Base-by-base conservation (phyloP, 2,329 filamentous ascomycete genomes). In the Clarireedia homoeocarpa region DNA sequence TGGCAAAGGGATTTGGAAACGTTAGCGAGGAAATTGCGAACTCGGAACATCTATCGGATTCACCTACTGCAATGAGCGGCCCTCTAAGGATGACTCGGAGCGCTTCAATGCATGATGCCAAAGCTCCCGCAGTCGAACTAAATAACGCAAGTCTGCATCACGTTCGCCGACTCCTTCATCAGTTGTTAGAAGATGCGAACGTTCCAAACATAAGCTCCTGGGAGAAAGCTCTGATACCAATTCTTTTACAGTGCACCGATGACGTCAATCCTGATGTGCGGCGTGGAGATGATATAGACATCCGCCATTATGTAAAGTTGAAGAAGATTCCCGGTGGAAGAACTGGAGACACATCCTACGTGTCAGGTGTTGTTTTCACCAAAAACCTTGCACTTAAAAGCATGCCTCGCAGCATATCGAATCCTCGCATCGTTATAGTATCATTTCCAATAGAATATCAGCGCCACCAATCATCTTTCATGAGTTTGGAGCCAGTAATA, bases 391-490 rank as follows among this genome's bases (percentile, higher is more conserved):
- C 95, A 0, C 75, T 97, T 52, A 99, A 99, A 70, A 95, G 88
- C 71, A 99, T 99, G 94, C 86, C 89, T 17, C 83, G 94, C 56
- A 89, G 84, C 60, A 94, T 97, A 60, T 72, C 79, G 12, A 86
- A 89, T 54, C 94, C 94, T 3, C 85, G 90, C 34, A 94, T 99
- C 59, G 80, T 96, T 49, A 89, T 99, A 61, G 86, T 99, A 56
- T 92, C 91, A 0, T 99, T 99, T 67, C 85, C 94, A 0, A 89
- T 99, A 57, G 94, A 99, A 69, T 99, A 99, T 70, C 89, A 95
- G 57, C 84, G 94, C 40, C 91, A 96, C 64, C 86, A 92, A 67
- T 77, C 89, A 61, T 91, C 97, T 69, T 97, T 99, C 70, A 96
- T 99, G 91, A 99, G 94, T 65, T 75, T 99, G 50, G 91, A 97